phyloP scores from a whole-genome alignment of 495 filamentous ascomycete species.

The Clavariopsis aquatica region DNA sequence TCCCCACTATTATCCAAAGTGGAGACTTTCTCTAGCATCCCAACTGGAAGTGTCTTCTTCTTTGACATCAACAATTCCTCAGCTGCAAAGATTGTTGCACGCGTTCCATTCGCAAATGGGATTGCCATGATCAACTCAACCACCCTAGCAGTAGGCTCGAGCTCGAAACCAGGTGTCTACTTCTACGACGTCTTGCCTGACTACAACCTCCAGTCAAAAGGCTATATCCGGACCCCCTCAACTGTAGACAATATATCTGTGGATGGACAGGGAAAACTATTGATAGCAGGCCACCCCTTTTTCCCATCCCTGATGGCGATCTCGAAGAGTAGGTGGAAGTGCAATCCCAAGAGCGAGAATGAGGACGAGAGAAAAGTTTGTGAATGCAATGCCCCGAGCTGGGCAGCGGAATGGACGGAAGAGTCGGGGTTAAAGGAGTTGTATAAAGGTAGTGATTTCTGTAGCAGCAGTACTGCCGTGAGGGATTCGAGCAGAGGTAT shows the following conservation, averaged over 20 bases:
- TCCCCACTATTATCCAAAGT: conserved; percentile 30
- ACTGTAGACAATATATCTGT: conserved; percentile 49
- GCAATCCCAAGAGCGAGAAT: conserved; percentile 34
- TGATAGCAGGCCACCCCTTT: conserved; percentile 51
- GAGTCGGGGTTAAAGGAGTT: conserved; percentile 43
- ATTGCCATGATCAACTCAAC: conserved; percentile 45
- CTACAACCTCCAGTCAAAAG: conserved; percentile 30
- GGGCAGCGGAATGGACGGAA: conserved; percentile 48
- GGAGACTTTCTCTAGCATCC: conserved; percentile 47
- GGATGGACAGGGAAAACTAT: conserved; percentile 45
- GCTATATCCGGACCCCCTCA: conserved; percentile 41
- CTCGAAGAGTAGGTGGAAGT: conserved; percentile 32
- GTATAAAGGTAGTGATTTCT: conserved; percentile 44
- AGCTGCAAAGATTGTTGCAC: conserved; percentile 21
- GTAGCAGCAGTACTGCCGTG: conserved; percentile 44
- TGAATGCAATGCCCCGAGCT: conserved; percentile 42
- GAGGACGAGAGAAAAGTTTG: conserved; percentile 41
- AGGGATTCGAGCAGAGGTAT: conserved; percentile 47
- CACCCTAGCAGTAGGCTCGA: conserved; percentile 47
- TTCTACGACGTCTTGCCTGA: conserved; percentile 42
- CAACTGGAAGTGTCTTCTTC: conserved; percentile 45
- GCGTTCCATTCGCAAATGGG: conserved; percentile 47
- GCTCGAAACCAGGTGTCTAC: conserved; percentile 39
- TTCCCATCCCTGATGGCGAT: conserved; percentile 41
- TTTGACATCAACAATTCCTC: conserved; percentile 42